Base-by-base conservation (phyloP, 768 basidiomycete genomes). In the Serendipita sp. region DNA sequence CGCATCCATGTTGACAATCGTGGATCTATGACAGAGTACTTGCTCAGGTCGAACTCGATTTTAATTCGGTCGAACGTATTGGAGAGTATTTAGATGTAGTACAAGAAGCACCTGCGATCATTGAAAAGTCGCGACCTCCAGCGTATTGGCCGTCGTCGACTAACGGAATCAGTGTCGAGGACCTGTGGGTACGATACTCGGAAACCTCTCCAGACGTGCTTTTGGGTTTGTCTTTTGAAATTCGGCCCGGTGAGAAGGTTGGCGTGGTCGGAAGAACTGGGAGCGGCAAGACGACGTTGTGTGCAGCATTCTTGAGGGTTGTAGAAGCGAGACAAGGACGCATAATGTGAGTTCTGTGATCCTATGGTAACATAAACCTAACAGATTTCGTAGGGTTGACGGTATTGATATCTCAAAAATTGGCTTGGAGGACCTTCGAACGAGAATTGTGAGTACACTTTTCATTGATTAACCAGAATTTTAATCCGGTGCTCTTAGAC, bases 1-100 rank as follows among this genome's bases (percentile, higher is more conserved):
- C 63, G 13, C 47, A 64, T 35, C 28, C 0, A 54, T 46, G 30
- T 0, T 65, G 65, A 63, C 45, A 16, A 38, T 15, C 34, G 13
- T 36, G 23, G 38, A 41, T 7, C 38, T 41, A 63, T 58, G 44
- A 5, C 66, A 82, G 83, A 68, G 85, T 87, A 7, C 79, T 81
- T 54, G 86, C 85, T 2, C 85, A 86, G 68, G 72, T 87, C 1
- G 86, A 87, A 70, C 78, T 87, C 11, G 85, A 87, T 68, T 87
- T 86, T 73, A 87, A 86, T 69, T 83, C 84, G 44, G 81, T 88
- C 1, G 86, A 89, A 69, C 81, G 87, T 65, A 83, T 88, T 28
- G 78, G 81, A 15, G 86, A 87, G 71, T 88, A 88, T 70, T 75
- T 87, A 18, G 79, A 81, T 41, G 78, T 86, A 5, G 79, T 81